phyloP scores from a whole-genome alignment of 257 asterid species.

The Petunia axillaris region DNA sequence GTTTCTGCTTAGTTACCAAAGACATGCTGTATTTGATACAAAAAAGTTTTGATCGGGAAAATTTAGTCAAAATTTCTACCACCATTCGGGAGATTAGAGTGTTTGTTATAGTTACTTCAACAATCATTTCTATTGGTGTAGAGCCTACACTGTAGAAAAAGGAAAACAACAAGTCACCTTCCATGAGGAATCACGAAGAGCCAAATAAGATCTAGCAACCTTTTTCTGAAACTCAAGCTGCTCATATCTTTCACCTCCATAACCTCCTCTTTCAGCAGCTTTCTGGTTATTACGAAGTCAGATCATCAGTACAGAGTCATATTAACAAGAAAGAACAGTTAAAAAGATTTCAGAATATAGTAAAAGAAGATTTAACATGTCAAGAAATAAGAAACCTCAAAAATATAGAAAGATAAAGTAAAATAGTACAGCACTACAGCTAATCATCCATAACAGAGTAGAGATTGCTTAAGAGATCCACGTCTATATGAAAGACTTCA shows the following conservation, averaged over 20 bases:
- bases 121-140: not conserved
- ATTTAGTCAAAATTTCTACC: not conserved
- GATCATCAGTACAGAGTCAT: not conserved
- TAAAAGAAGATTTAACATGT: not conserved
- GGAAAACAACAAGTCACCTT: slow-evolving; percentile 52
- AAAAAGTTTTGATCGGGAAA: not conserved
- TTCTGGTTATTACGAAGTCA: slow-evolving; percentile 45
- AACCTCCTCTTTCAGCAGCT: slow-evolving; percentile 97
- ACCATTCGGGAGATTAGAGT: not conserved
- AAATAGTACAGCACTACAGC: not conserved
- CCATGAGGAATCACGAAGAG: slow-evolving; percentile 75
- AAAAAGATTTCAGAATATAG: not conserved
- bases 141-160: not conserved
- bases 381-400: slow-evolving; percentile 6
- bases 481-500: not conserved
- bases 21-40: not conserved
- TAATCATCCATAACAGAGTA: slow-evolving; percentile 14
- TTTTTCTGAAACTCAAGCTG: slow-evolving; percentile 88
- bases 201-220: slow-evolving; percentile 63
- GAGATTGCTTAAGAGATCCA: not conserved
- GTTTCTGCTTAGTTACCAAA: slow-evolving; percentile 7
- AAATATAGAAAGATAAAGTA: not conserved
- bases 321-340: not conserved
- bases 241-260: slow-evolving; percentile 95
- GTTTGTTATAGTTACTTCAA: not conserved